Base-by-base conservation (phyloP, 2,329 filamentous ascomycete species). In the Coniella lustricola region DNA sequence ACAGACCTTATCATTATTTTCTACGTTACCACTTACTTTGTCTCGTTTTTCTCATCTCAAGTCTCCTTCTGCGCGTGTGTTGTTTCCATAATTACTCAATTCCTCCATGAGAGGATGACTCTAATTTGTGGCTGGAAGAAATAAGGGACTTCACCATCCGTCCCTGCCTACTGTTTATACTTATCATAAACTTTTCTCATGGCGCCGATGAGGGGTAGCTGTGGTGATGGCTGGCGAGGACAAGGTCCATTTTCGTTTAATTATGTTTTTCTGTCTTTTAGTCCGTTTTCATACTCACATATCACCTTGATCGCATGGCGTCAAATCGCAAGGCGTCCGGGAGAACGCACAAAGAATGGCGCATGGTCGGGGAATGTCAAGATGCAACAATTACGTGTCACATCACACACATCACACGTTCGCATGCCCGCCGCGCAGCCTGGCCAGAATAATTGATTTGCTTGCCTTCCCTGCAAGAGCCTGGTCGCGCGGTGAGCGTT, bases 251-350 rank as follows among this genome's bases (percentile, higher is more conserved):
- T 7, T 25, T 17, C 16, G 3, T 31, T n/a, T 20, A 17, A 33
- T 32, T 16, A 16, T 17, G 17, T n/a, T 41, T 3, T 33, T 31
- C 25, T 40, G 22, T 40, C 16, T 40, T 5, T 12, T 16, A 16
- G 1, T 40, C 2, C 25, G 10, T n/a, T 40, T 40, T 22, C 12
- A n/a, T 40, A n/a, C 38, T 16, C n/a, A 35, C 13, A 14, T n/a
- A n/a, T 4, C 33, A 35, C 12, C 33, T 35, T 35, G 12, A 7
- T 35, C 36, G 44, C 44, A 46, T 8, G 44, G 44, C n/a, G n/a
- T n/a, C n/a, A n/a, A n/a, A 7, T 35, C 36, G 44, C 44, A 46
- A 5, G 44, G 44, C 44, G 44, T 46, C 44, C 39, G 44, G 44
- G 29, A 46, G 29, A 38, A 37, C 16, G 43, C 34, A 46, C 22